Percentiles rank a stretch among this genome's conserved stretches.
Evolutionary conservation across 129 eudicot genomes (phyloP).

Genomic region (Flaveria ramosissima): DNA sequence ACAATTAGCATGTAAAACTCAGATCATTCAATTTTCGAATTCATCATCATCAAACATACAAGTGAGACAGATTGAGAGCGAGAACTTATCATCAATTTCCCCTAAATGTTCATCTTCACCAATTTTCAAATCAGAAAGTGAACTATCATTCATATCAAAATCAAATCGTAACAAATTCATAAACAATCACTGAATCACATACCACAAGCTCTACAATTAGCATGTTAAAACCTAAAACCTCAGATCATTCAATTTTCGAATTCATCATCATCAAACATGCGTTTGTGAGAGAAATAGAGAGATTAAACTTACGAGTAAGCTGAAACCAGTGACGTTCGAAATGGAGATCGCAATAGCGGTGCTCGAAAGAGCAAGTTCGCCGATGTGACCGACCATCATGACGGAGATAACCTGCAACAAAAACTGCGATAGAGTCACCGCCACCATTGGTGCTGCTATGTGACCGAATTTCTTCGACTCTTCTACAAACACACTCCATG

Average conservation of each 20-base stretch:
- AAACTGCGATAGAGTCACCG: conserved; percentile 54
- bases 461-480: conserved; percentile 55
- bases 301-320: conserved; percentile 44
- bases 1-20: neutral
- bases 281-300: neutral
- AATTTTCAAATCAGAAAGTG: neutral
- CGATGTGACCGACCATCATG: conserved; percentile 78
- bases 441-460: conserved; percentile 80
- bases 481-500: conserved; percentile 40
- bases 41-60: neutral
- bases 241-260: neutral
- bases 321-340: conserved; percentile 72
- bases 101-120: neutral
- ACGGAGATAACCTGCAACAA: conserved; percentile 52
- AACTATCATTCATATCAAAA: no score
- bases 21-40: neutral
- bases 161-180: neutral
- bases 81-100: neutral
- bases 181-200: neutral
- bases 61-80: neutral
- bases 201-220: neutral
- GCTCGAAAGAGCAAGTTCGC: conserved; percentile 71
- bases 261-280: neutral
- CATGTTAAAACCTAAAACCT: neutral
- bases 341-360: conserved; percentile 73